phyloP scores from a whole-genome alignment of 1,284 basidiomycete genomes.

The Ganoderma meredithae region DNA sequence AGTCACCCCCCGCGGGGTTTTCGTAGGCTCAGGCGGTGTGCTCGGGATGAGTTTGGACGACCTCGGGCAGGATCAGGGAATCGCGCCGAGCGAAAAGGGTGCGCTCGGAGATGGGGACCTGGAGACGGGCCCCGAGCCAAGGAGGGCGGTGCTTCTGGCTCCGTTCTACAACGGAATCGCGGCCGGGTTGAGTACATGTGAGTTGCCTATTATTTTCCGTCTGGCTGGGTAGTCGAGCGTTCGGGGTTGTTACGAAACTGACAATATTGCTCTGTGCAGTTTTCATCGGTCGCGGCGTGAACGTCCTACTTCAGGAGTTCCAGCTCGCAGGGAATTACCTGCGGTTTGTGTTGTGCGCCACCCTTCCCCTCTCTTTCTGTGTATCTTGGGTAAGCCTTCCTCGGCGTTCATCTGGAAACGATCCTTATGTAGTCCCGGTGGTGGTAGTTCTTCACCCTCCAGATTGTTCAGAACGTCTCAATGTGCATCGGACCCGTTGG shows the following conservation, averaged over 20 bases:
- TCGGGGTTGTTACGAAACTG: not conserved
- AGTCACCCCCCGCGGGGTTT: conserved; percentile 42
- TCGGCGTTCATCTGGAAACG: not conserved
- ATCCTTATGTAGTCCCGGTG: conserved; percentile 19
- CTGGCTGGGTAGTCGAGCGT: not conserved
- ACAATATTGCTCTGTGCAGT: conserved; percentile 35
- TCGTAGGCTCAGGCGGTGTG: conserved; percentile 30
- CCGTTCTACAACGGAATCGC: conserved; percentile 57
- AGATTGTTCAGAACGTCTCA: conserved; percentile 48
- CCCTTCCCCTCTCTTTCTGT: conserved; percentile 52
- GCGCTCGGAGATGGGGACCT: conserved; percentile 35
- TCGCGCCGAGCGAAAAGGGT: conserved; percentile 42
- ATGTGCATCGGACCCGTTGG: conserved; percentile 57
- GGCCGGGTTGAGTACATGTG: conserved; percentile 47
- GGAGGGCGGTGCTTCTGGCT: conserved; percentile 52
- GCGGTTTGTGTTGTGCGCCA: conserved; percentile 51
- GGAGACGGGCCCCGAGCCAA: conserved; percentile 41
- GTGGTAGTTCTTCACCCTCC: conserved; percentile 44
- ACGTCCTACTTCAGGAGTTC: conserved; percentile 52
- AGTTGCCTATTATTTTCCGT: conserved; percentile 23
- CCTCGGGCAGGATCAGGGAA: conserved; percentile 33
- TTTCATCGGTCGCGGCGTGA: conserved; percentile 49
- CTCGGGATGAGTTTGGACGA: conserved; percentile 34
- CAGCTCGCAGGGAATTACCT: conserved; percentile 52
- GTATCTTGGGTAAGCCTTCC: conserved; percentile 45